A percentile compares a stretch with the other conserved stretches of the same genome.
Evolutionary conservation across 352 stramenopile genomes (phyloP).

Genomic region (Salisapilia sapeloensis): DNA sequence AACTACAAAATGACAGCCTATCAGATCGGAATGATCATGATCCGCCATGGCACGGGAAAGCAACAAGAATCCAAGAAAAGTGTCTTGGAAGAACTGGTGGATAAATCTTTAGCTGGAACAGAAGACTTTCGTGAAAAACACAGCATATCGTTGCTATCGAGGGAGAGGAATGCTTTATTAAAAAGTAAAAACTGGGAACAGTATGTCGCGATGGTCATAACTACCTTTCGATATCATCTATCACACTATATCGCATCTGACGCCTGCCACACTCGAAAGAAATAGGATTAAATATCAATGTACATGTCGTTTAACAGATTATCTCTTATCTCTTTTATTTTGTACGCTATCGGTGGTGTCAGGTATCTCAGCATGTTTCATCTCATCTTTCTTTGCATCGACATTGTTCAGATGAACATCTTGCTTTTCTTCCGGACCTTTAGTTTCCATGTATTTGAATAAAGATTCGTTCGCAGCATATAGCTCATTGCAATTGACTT

Average conservation of each 20-base stretch:
- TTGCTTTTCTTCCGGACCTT: background rate
- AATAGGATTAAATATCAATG: constrained; percentile 4
- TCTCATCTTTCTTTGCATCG: constrained; percentile 2
- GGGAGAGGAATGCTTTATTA: constrained; percentile 5
- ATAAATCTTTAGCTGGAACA: constrained; percentile 1
- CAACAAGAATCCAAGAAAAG: constrained; percentile 13
- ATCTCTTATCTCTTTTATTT: background rate
- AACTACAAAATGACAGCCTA: constrained; percentile 21
- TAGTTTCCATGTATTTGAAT: constrained; percentile 16
- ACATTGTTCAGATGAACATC: background rate
- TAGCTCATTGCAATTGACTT: constrained; percentile 33
- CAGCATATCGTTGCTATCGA: constrained; percentile 3
- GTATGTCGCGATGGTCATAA: background rate
- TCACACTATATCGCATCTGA: constrained; percentile 2
- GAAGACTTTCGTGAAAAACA: too few species aligned
- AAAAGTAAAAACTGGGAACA: constrained; percentile 1
- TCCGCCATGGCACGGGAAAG: constrained; percentile 10
- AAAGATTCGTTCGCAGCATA: constrained; percentile 49
- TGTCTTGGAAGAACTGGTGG: constrained; percentile 18
- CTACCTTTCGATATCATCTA: background rate
- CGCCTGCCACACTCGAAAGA: constrained; percentile 3
- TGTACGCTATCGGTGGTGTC: constrained; percentile 1
- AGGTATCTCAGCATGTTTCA: constrained; percentile 1
- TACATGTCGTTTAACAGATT: constrained; percentile 1
- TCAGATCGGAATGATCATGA: constrained; percentile 43